phyloP scores from a whole-genome alignment of 2,329 filamentous ascomycete species.

The Mariannaea sp. region DNA sequence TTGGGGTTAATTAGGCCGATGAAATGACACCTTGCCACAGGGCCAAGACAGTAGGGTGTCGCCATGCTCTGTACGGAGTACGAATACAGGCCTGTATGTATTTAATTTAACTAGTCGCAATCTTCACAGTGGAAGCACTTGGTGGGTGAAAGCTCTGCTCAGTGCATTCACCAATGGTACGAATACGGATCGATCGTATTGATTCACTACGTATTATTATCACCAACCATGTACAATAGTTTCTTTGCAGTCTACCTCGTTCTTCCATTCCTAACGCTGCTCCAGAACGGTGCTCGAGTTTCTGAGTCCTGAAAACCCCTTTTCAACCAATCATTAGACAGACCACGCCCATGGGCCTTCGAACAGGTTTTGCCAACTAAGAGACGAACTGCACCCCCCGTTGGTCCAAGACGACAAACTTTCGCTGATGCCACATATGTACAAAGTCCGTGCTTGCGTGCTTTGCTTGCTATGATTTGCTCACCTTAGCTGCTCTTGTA shows the following conservation, averaged over 20 bases:
- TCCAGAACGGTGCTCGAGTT: background rate
- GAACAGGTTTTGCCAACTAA: conserved; percentile 4
- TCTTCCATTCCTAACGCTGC: too few relatives aligned
- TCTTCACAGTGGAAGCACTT: too few relatives aligned
- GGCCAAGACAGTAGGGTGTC: background rate
- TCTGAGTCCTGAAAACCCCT: background rate
- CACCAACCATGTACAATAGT: too few relatives aligned
- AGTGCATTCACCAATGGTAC: too few relatives aligned
- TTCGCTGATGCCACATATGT: conserved; percentile 23
- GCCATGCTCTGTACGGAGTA: background rate
- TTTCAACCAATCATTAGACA: conserved; percentile 13
- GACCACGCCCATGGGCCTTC: conserved; percentile 21
- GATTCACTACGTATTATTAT: too few relatives aligned
- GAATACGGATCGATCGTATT: too few relatives aligned
- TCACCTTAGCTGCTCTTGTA: background rate
- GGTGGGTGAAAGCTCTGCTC: too few relatives aligned
- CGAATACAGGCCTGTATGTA: too few relatives aligned
- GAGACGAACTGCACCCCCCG: conserved; percentile 10
- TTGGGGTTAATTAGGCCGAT: conserved; percentile 26
- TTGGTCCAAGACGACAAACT: conserved; percentile 1
- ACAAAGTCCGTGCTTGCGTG: too few relatives aligned
- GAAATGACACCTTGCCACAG: conserved; percentile 5
- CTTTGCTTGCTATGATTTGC: conserved; percentile 19
- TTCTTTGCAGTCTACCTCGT: too few relatives aligned
- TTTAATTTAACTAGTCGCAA: too few relatives aligned